These are phyloP conservation scores for Hippophae rhamnoides DNA, from an alignment of 306 rosid species.

Conservation along the genomic window DNA sequence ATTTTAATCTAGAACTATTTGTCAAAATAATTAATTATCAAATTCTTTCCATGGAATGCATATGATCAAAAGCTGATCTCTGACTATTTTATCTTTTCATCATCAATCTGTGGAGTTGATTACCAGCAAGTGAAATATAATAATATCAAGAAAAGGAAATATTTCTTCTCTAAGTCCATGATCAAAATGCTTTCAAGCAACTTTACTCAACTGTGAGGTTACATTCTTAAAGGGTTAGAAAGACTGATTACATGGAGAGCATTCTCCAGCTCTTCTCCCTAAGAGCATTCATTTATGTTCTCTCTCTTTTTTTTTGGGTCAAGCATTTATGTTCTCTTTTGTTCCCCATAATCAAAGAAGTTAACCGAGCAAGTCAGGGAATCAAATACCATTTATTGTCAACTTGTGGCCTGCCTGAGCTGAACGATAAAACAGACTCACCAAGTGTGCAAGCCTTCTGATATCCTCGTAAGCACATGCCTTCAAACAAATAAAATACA, in stretches of 20 bases:
- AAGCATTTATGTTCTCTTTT: neutral
- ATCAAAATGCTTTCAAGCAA: neutral
- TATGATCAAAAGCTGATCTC: too few relatives aligned
- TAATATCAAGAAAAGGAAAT: neutral
- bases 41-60: neutral
- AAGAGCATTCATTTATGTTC: neutral
- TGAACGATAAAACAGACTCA: constrained; percentile 48
- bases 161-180: neutral
- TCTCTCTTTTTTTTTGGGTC: too few relatives aligned
- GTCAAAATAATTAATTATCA: neutral
- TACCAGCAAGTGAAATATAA: neutral
- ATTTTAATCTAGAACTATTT: constrained; percentile 16
- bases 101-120: neutral
- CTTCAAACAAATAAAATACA: constrained; percentile 37
- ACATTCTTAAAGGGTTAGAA: constrained; percentile 1
- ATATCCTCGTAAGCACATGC: constrained; percentile 81
- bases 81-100: too few relatives aligned
- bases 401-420: constrained; percentile 44
- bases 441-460: constrained; percentile 60
- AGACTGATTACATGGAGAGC: constrained; percentile 5
- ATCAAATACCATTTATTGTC: constrained; percentile 62
- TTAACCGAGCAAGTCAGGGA: constrained; percentile 13
- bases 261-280: neutral
- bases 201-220: neutral
- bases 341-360: constrained; percentile 7